Evolutionary conservation across 352 stramenopile genomes (phyloP), one percentile per base, ranked within the genome.

Genomic region (Phytophthora hibernalis): DNA sequence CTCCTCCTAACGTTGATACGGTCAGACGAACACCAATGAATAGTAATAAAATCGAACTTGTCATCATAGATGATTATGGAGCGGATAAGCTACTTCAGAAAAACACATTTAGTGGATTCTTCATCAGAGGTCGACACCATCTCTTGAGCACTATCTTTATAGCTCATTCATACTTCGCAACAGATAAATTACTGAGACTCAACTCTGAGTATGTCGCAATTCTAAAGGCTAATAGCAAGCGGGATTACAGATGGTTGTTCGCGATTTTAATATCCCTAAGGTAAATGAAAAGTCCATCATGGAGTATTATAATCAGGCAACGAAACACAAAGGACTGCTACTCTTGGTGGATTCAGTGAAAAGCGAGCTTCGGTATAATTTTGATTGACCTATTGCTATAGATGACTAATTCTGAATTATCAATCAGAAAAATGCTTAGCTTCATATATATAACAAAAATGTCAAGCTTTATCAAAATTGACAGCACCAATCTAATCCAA

Each of bases 61-160:
- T 31, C 0, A 40, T 80, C 16, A 77, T 74, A 13, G 67, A 80
- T 64, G 72, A 80, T 51, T 77, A 67, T 30, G 48, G 18, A 2
- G 70, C 68, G 30, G 68, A 77, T 67, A 68, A 72, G 30, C 31
- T 49, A 20, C 38, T 77, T 30, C 63, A 77, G 48, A 77, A 75
- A 50, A 43, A 72, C 47, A 18, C 77, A 0, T 75, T 80, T 80
- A 59, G n/a, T n/a, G n/a, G n/a, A n/a, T n/a, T n/a, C 30, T 76
- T 72, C 16, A 75, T 53, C 12, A 35, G 72, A 51, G 60, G 72
- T 18, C n/a, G 72, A 24, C 72, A 77, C 18, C 77, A 51, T 9
- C 2, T 8, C n/a, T n/a, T n/a, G n/a, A 54, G 15, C 8, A 71
- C 58, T 3, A 65, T 74, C 55, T 77, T 31, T 7, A 5, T 31